phyloP scores from a whole-genome alignment of 2,329 filamentous ascomycete genomes.

The Aspergillus amoenus region DNA sequence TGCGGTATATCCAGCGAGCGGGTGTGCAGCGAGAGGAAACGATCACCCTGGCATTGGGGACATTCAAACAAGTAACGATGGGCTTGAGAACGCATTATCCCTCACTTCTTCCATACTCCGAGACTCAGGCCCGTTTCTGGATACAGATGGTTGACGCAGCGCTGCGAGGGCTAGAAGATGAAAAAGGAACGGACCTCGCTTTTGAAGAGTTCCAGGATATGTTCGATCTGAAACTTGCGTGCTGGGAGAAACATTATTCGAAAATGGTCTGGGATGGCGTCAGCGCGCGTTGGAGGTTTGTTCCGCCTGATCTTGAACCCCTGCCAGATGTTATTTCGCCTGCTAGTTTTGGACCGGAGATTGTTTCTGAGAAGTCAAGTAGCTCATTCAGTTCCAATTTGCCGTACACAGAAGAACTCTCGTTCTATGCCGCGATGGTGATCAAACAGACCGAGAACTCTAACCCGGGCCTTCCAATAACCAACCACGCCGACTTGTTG shows the following conservation, averaged over 20 bases:
- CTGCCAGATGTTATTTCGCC: neutral
- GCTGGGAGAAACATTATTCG: neutral
- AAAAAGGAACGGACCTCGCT: neutral
- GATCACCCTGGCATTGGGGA: neutral
- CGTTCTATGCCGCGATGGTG: neutral
- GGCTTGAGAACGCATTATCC: neutral
- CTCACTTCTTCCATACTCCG: neutral
- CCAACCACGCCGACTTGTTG: neutral
- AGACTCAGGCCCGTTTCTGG: constrained; percentile 3
- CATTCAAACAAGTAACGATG: neutral
- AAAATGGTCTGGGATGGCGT: neutral
- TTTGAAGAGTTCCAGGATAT: neutral
- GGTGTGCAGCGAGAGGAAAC: neutral
- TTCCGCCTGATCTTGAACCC: neutral
- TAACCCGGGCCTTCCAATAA: neutral
- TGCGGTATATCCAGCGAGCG: neutral
- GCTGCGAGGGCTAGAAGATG: neutral
- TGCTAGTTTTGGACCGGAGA: neutral
- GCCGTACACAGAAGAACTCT: neutral
- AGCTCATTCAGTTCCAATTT: neutral
- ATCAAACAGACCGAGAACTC: neutral
- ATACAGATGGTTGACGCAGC: neutral
- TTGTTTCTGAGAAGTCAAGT: neutral
- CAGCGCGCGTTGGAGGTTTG: neutral
- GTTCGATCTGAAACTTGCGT: neutral